These are phyloP conservation scores for Fonsecaea multimorphosa DNA, from an alignment of 2,329 filamentous ascomycete genomes.

Conservation along the genomic window DNA sequence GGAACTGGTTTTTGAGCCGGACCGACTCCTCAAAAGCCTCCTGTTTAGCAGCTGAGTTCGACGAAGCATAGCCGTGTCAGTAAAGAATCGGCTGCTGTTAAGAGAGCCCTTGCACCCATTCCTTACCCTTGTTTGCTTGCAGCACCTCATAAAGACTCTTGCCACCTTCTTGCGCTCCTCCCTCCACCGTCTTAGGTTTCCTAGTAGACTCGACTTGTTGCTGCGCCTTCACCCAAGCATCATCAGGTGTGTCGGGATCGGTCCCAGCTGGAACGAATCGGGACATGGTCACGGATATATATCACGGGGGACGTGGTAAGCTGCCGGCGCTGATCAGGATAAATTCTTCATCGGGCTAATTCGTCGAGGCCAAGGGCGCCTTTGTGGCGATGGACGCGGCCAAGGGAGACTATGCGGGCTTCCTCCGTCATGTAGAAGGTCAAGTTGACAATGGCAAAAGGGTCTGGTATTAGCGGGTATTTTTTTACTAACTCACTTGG, in stretches of 20 bases:
- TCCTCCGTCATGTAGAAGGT: conserved; percentile 2
- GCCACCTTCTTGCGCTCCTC: conserved; percentile 47
- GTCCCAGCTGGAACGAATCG: conserved; percentile 55
- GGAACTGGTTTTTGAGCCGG: conserved; percentile 58
- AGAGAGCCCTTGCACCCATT: neutral
- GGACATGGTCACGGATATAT: conserved; percentile 46
- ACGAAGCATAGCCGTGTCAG: conserved; percentile 50
- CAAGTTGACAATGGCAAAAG: conserved; percentile 1
- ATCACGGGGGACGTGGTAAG: conserved; percentile 1
- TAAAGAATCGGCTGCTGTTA: conserved; percentile 8
- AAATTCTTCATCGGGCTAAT: conserved; percentile 18
- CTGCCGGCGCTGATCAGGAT: conserved; percentile 10
- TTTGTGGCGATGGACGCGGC: neutral
- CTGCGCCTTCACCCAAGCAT: conserved; percentile 52
- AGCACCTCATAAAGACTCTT: conserved; percentile 58
- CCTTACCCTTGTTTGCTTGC: conserved; percentile 58
- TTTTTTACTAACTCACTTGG: conserved; percentile 6
- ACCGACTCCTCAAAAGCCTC: conserved; percentile 60
- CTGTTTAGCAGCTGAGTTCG: conserved; percentile 53
- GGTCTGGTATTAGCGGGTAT: conserved; percentile 2
- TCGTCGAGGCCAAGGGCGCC: conserved; percentile 12
- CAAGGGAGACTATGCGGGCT: conserved; percentile 11
- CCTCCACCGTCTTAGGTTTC: conserved; percentile 33
- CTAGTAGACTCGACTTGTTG: conserved; percentile 43
- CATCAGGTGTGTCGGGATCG: conserved; percentile 50